Percentiles rank a stretch among this genome's conserved stretches.
phyloP scores from a whole-genome alignment of 495 filamentous ascomycete species.

The Pyronema omphalodes region DNA sequence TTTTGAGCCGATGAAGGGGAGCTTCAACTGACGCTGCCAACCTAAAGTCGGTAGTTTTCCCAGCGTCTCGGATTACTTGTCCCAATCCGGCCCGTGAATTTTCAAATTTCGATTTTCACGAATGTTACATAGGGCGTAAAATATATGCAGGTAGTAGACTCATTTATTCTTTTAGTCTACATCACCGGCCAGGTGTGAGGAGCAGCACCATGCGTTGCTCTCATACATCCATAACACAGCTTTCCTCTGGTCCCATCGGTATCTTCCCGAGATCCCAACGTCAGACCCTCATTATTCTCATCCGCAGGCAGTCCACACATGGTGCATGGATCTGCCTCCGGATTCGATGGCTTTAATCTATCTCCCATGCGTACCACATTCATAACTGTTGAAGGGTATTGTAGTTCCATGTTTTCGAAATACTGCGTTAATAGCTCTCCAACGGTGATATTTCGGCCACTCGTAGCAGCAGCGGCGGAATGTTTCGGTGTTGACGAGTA shows the following conservation, averaged over 20 bases:
- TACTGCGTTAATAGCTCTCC: constrained; percentile 80
- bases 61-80: no score
- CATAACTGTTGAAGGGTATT: constrained; percentile 78
- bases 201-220: constrained; percentile 27
- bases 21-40: no score
- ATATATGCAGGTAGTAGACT: not conserved
- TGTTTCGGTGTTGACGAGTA: constrained; percentile 12
- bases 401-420: constrained; percentile 68
- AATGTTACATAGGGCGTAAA: no score
- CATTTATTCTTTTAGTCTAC: not conserved
- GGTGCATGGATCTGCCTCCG: constrained; percentile 25
- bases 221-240: constrained; percentile 38
- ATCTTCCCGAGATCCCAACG: constrained; percentile 31
- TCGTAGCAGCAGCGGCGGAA: constrained; percentile 9
- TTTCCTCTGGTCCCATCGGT: constrained; percentile 5
- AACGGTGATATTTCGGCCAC: constrained; percentile 61
- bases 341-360: constrained; percentile 38
- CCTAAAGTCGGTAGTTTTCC: no score
- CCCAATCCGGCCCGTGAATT: no score
- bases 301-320: constrained; percentile 34
- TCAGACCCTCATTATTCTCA: constrained; percentile 29
- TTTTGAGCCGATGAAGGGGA: no score
- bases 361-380: constrained; percentile 81
- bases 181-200: constrained; percentile 14
- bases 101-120: no score